Percentiles rank a stretch among this genome's conserved stretches.
phyloP scores from a whole-genome alignment of 345 rosid species.

The Euphorbia lathyris region DNA sequence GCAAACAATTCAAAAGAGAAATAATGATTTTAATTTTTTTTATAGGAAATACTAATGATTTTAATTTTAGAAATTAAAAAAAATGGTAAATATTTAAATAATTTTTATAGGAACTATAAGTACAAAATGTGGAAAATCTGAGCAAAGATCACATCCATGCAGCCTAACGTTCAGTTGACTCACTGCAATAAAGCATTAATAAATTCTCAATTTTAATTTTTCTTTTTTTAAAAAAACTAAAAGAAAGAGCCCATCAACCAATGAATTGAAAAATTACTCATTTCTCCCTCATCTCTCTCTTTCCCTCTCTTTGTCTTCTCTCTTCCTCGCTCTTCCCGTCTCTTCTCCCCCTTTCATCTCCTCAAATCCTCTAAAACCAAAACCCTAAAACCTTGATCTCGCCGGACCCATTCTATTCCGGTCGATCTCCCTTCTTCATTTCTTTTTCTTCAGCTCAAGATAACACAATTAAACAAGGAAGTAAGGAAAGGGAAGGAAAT shows the following conservation, averaged over 20 bases:
- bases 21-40: no score
- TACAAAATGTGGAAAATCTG: slow-evolving; percentile 10
- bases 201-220: slow-evolving; percentile 21
- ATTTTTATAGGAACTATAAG: no score
- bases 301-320: not conserved
- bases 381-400: slow-evolving; percentile 30
- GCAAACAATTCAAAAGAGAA: no score
- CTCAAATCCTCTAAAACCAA: slow-evolving; percentile 1
- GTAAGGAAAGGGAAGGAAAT: not conserved
- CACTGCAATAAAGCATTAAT: slow-evolving; percentile 31
- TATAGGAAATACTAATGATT: no score
- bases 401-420: slow-evolving; percentile 3
- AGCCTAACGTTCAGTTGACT: slow-evolving; percentile 78
- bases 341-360: slow-evolving; percentile 13
- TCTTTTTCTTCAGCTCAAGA: not conserved
- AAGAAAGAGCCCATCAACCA: slow-evolving; percentile 8
- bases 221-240: slow-evolving; percentile 19
- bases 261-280: slow-evolving; percentile 8
- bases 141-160: slow-evolving; percentile 53
- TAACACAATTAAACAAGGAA: not conserved
- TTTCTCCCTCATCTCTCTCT: not conserved
- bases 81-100: no score
- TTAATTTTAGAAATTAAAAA: no score
- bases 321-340: not conserved
- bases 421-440: slow-evolving; percentile 28